A percentile compares a stretch with the other conserved stretches of the same genome.
Evolutionary conservation across 1,284 basidiomycete species (phyloP).

Genomic region (Leccinum glutinopallens): DNA sequence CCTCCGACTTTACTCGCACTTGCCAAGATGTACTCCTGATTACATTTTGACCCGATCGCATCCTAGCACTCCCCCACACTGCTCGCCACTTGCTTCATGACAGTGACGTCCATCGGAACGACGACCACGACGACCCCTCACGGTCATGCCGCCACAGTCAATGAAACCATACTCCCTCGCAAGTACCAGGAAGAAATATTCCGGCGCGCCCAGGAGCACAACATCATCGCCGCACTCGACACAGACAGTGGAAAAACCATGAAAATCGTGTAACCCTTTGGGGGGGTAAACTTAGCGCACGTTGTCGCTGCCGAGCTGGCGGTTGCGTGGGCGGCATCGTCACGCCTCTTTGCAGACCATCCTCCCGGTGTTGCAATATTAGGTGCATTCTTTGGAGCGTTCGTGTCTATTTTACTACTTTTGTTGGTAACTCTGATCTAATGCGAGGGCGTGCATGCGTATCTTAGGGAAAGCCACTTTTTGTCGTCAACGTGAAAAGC

Average conservation of each 20-base stretch:
- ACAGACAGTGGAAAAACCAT: conserved; percentile 82
- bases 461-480: too few species aligned
- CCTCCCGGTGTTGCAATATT: too few species aligned
- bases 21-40: conserved; percentile 30
- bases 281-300: too few species aligned
- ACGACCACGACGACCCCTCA: conserved; percentile 28
- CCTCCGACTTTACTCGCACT: background rate
- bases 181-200: conserved; percentile 78
- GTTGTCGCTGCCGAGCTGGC: too few species aligned
- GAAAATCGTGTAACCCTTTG: too few species aligned
- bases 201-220: conserved; percentile 63
- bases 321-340: too few species aligned
- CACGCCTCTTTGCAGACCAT: too few species aligned
- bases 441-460: too few species aligned
- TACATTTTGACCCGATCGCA: conserved; percentile 18
- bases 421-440: too few species aligned
- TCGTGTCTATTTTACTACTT: too few species aligned
- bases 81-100: conserved; percentile 26
- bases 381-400: too few species aligned
- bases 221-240: conserved; percentile 76
- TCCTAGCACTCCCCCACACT: conserved; percentile 21
- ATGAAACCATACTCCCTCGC: conserved; percentile 47
- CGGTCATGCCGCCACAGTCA: conserved; percentile 32
- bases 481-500: too few species aligned
- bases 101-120: conserved; percentile 22